Conservation (phyloP, 1,284 basidiomycete genomes). For the Pseudozyma flocculosa region DNA sequence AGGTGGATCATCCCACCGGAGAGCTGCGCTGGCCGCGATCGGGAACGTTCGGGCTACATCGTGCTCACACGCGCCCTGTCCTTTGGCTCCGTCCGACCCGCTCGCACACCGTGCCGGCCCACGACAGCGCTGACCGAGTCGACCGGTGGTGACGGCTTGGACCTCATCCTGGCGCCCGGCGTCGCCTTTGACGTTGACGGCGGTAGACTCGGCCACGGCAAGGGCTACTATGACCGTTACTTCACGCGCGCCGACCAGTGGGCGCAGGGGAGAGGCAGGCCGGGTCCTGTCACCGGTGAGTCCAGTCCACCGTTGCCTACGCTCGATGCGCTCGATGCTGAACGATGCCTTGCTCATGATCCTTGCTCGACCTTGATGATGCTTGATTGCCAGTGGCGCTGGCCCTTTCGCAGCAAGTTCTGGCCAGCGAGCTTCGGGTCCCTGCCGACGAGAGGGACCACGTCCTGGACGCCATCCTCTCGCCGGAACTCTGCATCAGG, state of each 20-base stretch:
- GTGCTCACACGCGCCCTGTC: conserved; percentile 14
- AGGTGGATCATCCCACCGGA: not conserved
- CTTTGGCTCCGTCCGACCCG: conserved; percentile 2
- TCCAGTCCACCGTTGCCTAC: conserved; percentile 11
- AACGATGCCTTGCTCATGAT: too few species aligned
- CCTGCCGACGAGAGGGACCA: conserved; percentile 56
- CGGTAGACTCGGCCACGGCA: conserved; percentile 59
- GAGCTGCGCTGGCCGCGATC: too few species aligned
- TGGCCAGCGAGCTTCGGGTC: conserved; percentile 39
- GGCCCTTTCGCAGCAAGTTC: conserved; percentile 52
- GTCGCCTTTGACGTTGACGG: conserved; percentile 57
- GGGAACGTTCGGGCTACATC: too few species aligned
- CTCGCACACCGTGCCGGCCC: not conserved
- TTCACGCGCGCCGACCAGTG: conserved; percentile 36
- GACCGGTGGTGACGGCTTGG: conserved; percentile 53
- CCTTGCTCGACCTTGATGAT: too few species aligned
- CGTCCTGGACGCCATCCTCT: conserved; percentile 50
- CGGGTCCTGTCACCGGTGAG: conserved; percentile 15
- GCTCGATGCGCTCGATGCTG: too few species aligned
- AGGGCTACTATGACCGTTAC: conserved; percentile 60
- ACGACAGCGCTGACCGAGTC: conserved; percentile 44
- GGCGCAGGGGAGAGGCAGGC: conserved; percentile 11
- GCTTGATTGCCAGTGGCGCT: conserved; percentile 53
- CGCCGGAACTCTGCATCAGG: conserved; percentile 39
- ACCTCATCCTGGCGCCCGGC: conserved; percentile 59